These are phyloP conservation scores for Hypoxylon sp. DNA, from an alignment of 2,329 filamentous ascomycete species.

Conservation along the genomic window DNA sequence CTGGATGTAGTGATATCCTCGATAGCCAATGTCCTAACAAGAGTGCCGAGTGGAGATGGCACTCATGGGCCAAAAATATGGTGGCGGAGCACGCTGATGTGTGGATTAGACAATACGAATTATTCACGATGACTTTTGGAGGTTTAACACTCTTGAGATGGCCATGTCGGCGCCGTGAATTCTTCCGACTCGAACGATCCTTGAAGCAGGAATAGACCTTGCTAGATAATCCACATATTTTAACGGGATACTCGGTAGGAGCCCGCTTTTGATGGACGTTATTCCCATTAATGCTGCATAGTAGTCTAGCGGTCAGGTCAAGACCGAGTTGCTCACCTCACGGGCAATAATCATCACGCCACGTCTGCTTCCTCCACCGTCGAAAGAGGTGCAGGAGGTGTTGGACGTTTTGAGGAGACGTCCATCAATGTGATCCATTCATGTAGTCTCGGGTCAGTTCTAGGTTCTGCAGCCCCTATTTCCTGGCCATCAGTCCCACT, in stretches of 20 bases:
- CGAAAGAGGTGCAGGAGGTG: not conserved
- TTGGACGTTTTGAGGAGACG: not conserved
- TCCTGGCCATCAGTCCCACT: not conserved
- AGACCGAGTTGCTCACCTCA: not conserved
- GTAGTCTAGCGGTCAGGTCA: not conserved
- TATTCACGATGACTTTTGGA: conserved; percentile 19
- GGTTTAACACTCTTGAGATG: not conserved
- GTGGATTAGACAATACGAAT: conserved; percentile 29
- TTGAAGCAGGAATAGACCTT: not conserved
- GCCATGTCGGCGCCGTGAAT: not conserved
- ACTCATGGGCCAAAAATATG: conserved; percentile 24
- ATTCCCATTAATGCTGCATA: not conserved
- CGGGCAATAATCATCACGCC: not conserved
- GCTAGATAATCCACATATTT: not conserved
- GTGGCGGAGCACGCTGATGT: conserved; percentile 22
- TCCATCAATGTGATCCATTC: not conserved
- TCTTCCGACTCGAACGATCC: not conserved
- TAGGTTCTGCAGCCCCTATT: not conserved
- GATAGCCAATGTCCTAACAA: conserved; percentile 20
- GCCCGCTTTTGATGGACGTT: not conserved
- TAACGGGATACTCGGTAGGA: not conserved
- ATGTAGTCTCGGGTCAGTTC: not conserved
- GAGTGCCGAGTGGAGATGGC: conserved; percentile 19
- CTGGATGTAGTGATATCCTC: conserved; percentile 26
- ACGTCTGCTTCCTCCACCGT: not conserved